Evolutionary conservation across 768 basidiomycete species (phyloP), one percentile per base, ranked within the genome.

Genomic region (Pisolithus albus): DNA sequence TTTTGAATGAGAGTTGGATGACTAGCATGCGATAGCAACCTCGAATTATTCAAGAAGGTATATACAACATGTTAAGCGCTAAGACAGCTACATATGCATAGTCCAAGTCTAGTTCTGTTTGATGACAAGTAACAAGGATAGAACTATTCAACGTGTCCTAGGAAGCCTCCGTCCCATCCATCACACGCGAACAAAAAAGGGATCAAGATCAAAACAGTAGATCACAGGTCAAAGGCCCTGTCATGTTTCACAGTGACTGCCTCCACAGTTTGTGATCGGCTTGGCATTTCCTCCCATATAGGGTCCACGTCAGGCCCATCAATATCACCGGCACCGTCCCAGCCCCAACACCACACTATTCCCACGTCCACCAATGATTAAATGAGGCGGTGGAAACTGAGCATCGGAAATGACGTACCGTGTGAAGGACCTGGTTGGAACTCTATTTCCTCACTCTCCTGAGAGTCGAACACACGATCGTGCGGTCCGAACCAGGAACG

Each of bases 331-430:
- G 95, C 95, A 13, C 95, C 95, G 61, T 99, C 95, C 95, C 95
- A 99, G 18, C 95, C 95, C 95, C 95, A 97, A 65, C 95, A 98
- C 95, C 95, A 97, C 11, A 98, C 95, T 96, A 61, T 38, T 24
- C 1, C 45, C 54, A 49, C 45, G 36, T 21, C 15, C 9, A 18
- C 36, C 10, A 46, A 32, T 37, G 4, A 44, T 44, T 23, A 44
- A 15, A 15, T 23, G 26, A 28, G 24, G 18, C 21, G 32, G n/a
- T 16, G 36, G 32, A 16, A 4, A 19, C 5, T 10, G 32, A 37
- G 34, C 19, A 5, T 9, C 11, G 16, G 26, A 44, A 44, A 16
- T 24, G 47, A 79, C 88, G 51, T 49, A 97, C 94, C 95, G 58
- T 91, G 78, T 52, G 84, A 80, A 15, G 95, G 95, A 16, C 94